phyloP scores from a whole-genome alignment of 2,329 filamentous ascomycete genomes.

The Aureobasidium zeae region DNA sequence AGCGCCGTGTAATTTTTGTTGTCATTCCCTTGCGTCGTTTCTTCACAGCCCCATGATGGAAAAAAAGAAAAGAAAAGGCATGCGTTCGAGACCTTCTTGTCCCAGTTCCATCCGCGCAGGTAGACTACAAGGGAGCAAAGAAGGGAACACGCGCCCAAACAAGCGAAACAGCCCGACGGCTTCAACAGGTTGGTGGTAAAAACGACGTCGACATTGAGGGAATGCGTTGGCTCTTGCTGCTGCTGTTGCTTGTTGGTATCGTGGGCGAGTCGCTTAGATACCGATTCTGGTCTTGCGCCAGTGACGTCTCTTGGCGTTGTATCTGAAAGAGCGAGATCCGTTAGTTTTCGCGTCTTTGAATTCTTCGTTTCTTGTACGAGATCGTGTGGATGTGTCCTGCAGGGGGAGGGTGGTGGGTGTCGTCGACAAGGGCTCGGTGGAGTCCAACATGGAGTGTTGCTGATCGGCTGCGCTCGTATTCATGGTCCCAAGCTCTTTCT shows the following conservation, averaged over 20 bases:
- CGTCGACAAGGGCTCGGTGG: background rate
- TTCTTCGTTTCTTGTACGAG: background rate
- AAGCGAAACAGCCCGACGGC: conserved; percentile 9
- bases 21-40: conserved; percentile 12
- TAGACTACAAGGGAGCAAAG: no score
- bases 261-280: conserved; percentile 64
- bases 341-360: conserved; percentile 4
- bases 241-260: no score
- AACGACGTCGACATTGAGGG: conserved; percentile 15
- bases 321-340: conserved; percentile 48
- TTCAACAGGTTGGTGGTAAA: conserved; percentile 9
- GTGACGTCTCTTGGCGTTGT: conserved; percentile 99
- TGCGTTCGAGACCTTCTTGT: no score
- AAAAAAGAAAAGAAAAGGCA: no score
- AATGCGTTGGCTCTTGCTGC: conserved; percentile 14
- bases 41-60: conserved; percentile 12
- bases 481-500: conserved; percentile 5
- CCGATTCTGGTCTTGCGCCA: conserved; percentile 99
- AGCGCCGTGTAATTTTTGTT: conserved; percentile 12
- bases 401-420: background rate
- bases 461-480: no score
- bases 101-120: background rate
- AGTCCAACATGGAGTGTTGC: background rate
- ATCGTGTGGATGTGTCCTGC: background rate
- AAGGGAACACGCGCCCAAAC: conserved; percentile 12